Conservation (phyloP, 176 grass and related monocot genomes). For the Zoysia japonica region DNA sequence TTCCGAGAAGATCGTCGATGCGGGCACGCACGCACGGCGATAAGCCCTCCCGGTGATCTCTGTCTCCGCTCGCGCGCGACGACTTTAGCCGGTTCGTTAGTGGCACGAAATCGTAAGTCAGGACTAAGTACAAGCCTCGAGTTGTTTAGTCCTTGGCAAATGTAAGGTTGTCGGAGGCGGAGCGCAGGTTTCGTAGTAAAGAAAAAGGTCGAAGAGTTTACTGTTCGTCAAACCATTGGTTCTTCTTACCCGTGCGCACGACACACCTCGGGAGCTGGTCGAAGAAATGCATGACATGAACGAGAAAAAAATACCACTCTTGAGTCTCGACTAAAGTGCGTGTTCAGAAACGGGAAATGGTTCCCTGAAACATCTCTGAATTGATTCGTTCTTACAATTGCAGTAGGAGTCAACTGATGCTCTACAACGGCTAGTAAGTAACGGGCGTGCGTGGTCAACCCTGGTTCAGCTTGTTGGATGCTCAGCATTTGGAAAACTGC, state of each 20-base stretch:
- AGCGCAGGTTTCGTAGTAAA: neutral
- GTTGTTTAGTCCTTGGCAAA: slow-evolving; percentile 1
- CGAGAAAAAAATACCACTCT: neutral
- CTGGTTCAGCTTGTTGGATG: neutral
- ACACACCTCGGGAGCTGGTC: neutral
- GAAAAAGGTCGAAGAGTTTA: neutral
- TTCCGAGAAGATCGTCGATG: slow-evolving; percentile 7
- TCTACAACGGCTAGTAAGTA: slow-evolving; percentile 38
- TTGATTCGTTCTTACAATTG: neutral
- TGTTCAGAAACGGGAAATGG: neutral
- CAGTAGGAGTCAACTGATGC: slow-evolving; percentile 32
- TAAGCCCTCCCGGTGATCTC: neutral
- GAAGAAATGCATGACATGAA: neutral
- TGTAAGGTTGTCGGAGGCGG: neutral
- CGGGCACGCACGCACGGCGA: neutral
- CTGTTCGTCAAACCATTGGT: neutral
- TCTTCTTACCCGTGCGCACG: neutral
- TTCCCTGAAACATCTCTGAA: slow-evolving; percentile 30
- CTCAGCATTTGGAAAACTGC: neutral
- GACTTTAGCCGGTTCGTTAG: neutral
- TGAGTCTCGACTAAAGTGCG: no score
- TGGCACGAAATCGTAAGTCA: neutral
- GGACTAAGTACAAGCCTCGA: neutral
- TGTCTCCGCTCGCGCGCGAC: neutral
- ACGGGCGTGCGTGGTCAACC: slow-evolving; percentile 41